phyloP scores from a whole-genome alignment of 1,284 basidiomycete genomes.

The Anthracocystis panici-leucophaei region DNA sequence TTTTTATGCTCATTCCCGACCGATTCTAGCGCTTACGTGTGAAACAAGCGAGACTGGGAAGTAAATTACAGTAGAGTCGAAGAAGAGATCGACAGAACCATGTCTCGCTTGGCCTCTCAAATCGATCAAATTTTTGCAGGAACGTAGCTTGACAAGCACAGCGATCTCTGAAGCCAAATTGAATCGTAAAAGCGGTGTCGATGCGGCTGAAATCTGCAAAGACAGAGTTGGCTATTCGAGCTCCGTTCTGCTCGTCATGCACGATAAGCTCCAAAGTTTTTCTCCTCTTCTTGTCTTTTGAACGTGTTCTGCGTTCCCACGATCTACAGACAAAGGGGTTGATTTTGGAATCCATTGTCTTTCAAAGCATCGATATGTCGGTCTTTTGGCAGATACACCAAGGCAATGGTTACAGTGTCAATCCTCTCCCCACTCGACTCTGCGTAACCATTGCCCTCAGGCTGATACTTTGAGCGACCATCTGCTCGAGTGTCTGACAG shows the following conservation, averaged over 20 bases:
- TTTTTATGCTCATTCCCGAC: no score
- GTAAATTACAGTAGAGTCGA: background rate
- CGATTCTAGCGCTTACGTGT: no score
- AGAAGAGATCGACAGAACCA: background rate
- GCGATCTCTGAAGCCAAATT: background rate
- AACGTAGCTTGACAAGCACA: background rate
- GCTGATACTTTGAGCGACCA: no score
- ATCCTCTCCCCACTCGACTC: no score
- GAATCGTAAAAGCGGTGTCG: background rate
- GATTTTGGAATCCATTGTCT: background rate
- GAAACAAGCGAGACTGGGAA: no score
- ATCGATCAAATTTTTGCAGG: background rate
- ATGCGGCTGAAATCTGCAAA: background rate
- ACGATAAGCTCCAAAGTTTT: background rate
- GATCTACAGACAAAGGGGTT: background rate
- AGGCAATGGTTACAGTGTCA: no score
- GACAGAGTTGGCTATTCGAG: background rate
- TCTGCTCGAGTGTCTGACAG: no score
- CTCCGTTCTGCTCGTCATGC: background rate
- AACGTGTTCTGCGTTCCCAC: background rate
- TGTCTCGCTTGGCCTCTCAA: background rate
- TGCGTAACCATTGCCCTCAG: no score
- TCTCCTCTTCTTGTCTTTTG: background rate
- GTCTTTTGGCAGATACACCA: background rate
- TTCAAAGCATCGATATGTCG: background rate